phyloP scores from a whole-genome alignment of 257 asterid species.

The Fraxinus americana region DNA sequence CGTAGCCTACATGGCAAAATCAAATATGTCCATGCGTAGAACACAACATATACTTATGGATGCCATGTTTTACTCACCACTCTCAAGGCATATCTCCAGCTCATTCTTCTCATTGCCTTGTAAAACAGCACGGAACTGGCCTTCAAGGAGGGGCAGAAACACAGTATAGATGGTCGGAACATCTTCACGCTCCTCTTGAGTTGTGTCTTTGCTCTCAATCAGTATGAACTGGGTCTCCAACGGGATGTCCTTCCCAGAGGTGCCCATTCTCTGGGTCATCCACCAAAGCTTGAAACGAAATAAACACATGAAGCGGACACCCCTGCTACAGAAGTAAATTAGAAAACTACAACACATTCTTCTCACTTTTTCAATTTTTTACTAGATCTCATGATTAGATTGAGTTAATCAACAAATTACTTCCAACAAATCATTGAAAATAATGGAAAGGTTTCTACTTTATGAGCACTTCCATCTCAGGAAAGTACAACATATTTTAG shows the following conservation, averaged over 20 bases:
- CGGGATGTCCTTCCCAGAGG: conserved; percentile 53
- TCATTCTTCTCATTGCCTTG: conserved; percentile 54
- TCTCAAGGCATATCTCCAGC: conserved; percentile 56
- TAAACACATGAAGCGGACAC: conserved; percentile 47
- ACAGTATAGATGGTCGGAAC: conserved; percentile 47
- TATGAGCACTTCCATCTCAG: not conserved
- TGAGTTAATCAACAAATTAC: not conserved
- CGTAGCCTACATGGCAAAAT: not conserved
- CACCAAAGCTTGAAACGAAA: conserved; percentile 64
- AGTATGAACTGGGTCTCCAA: conserved; percentile 57
- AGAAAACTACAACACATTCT: not conserved
- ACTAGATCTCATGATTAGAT: not conserved
- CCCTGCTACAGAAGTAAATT: conserved; percentile 31
- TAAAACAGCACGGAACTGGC: conserved; percentile 57
- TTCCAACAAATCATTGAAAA: not conserved
- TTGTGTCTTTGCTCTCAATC: conserved; percentile 51
- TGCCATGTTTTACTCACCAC: conserved; percentile 46
- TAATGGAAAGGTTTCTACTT: not conserved
- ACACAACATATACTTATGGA: conserved; percentile 19
- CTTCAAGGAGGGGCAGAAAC: conserved; percentile 58
- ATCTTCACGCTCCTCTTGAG: conserved; percentile 41
- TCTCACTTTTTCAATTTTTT: not conserved
- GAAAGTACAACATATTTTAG: conserved; percentile 6
- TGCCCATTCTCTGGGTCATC: conserved; percentile 65
- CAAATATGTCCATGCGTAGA: not conserved